These are phyloP conservation scores for Fraxinus xanthoxyloides DNA, from an alignment of 305 asterid genomes.

Conservation along the genomic window DNA sequence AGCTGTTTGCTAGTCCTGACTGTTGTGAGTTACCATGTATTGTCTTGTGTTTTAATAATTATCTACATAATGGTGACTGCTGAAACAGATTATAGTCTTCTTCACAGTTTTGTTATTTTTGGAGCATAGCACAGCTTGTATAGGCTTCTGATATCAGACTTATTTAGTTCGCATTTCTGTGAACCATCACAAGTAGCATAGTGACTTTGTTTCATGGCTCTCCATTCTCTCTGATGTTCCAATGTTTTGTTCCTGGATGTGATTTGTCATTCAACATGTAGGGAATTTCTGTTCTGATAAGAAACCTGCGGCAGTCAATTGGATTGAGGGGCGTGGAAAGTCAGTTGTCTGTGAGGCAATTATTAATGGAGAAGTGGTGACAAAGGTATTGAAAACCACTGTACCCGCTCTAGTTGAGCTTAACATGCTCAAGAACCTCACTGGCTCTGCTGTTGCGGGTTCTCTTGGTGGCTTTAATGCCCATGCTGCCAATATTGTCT, in stretches of 20 bases:
- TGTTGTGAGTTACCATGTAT: neutral
- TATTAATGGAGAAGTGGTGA: constrained; percentile 10
- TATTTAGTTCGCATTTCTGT: neutral
- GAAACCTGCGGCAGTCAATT: constrained; percentile 18
- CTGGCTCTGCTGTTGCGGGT: constrained; percentile 19
- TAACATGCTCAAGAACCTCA: constrained; percentile 18
- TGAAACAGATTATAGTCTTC: neutral
- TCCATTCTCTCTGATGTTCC: neutral
- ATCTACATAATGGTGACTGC: neutral
- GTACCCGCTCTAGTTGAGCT: constrained; percentile 9
- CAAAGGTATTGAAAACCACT: constrained; percentile 9
- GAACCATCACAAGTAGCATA: neutral
- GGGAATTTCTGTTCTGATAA: constrained; percentile 19
- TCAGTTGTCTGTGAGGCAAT: constrained; percentile 12
- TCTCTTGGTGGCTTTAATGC: constrained; percentile 17
- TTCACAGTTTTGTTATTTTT: neutral
- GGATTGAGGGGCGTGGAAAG: constrained; percentile 15
- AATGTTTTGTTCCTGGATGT: neutral
- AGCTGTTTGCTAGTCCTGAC: neutral
- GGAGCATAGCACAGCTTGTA: neutral
- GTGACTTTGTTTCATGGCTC: neutral
- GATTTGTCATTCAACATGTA: neutral
- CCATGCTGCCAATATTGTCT: constrained; percentile 13
- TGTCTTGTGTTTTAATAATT: neutral
- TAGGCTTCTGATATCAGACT: neutral